Base-by-base conservation (phyloP, 2,329 filamentous ascomycete genomes). In the Sordariomycetes sp. region DNA sequence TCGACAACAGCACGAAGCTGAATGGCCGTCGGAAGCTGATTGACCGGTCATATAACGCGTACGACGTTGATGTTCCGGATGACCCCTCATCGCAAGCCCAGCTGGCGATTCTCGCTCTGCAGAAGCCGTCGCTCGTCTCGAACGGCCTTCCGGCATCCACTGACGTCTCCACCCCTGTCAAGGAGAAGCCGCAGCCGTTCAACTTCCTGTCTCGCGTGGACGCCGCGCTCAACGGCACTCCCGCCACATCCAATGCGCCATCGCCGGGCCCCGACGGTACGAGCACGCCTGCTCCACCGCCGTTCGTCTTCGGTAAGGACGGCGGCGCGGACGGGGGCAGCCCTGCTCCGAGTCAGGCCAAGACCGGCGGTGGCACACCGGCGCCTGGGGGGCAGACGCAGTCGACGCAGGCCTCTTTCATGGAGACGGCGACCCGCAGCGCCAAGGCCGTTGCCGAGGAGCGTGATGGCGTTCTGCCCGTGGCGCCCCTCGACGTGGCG, bases 71-170 rank as follows among this genome's bases (percentile, higher is more conserved):
- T 35, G 71, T 81, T 14, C 90, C 92, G 0, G 96, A 97, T 69
- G 94, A 99, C 67, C 94, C 94, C 1, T 76, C 85, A 1, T 96
- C 94, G 0, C 79, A 86, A 10, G 93, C 94, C 4, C 94, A 99
- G 72, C 76, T 90, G 10, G 86, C 78, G 24, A 80, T 86, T 43
- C 69, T 87, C 28, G 77, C 79, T 0, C 72, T 79, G 35, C 80
- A 84, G 61, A 82, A 85, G 65, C 83, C 83, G 1, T 83, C 82
- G 0, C 72, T 86, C 43, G 73, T 72, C 24, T 67, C 77, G 35
- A 72, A 68, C 61, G 72, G 79, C 64, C 71, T 76, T 55, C 64
- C 72, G 46, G 72, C 68, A 63, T 69, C 69, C 22, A 63, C 69
- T 51, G 82, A 79, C 24, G 71, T 82, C 34, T 79, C 81, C 28